Evolutionary conservation across 768 basidiomycete genomes (phyloP), one percentile per base, ranked within the genome.

Genomic region (Butyriboletus loyo): DNA sequence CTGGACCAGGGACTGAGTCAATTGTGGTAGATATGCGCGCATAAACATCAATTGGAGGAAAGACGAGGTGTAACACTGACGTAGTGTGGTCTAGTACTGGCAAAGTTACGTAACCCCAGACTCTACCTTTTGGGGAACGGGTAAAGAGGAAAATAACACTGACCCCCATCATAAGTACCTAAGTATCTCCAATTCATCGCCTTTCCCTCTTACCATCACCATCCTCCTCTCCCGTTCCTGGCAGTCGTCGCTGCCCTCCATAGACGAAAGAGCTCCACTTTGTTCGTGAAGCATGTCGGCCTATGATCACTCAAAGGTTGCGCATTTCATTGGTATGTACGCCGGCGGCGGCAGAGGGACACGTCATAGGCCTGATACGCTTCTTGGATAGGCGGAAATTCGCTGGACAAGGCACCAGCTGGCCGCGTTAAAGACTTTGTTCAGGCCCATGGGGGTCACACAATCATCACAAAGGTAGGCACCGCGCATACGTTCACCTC

Each of bases 381-480:
- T 32, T 50, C 44, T 42, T 31, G 31, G 51, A n/a, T 65, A 98
- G 97, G 97, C 65, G 95, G 92, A 56, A 98, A 98, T 74, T 84
- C 90, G 28, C 68, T 99, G 56, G 91, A 94, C 54, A 86, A 82
- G 55, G 95, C 95, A 28, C 75, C 87, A 25, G 77, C 86, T 25
- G 83, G 90, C 49, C 81, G 78, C 55, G 85, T 99, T 37, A 78
- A 84, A 57, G 94, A 98, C 74, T 99, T 96, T 72, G 95, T 98
- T 32, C 86, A 88, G 67, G 74, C 76, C 44, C 77, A 95, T 68
- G 94, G 95, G 10, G 97, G 97, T 52, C 97, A 99, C 72, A 96
- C 97, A 19, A 95, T 98, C 55, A 98, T 99, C 73, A 97, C 93
- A 53, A 98, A 98, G 77, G 97, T 95, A 62, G 56, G 80, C 66